These are phyloP conservation scores for Phanerochaete sordida DNA, from an alignment of 768 basidiomycete genomes.

Conservation along the genomic window DNA sequence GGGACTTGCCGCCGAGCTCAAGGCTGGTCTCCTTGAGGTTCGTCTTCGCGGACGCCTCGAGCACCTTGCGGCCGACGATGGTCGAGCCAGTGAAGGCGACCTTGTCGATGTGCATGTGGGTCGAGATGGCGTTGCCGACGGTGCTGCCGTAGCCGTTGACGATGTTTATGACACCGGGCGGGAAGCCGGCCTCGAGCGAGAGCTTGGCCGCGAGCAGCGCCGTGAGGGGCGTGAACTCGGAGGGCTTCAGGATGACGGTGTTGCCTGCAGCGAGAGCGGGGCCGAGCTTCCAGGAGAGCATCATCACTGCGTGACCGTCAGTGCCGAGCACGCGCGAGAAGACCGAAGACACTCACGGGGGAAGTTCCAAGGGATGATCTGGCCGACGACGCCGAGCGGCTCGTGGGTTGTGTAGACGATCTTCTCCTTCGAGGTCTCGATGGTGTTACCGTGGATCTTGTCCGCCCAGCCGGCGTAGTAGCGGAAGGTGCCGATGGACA, in stretches of 20 bases:
- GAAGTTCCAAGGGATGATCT: constrained; percentile 72
- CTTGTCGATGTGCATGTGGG: constrained; percentile 59
- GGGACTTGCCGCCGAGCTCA: constrained; percentile 73
- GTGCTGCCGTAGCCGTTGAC: constrained; percentile 51
- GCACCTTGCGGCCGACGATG: constrained; percentile 57
- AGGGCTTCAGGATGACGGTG: constrained; percentile 60
- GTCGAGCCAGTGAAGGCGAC: constrained; percentile 74
- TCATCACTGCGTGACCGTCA: constrained; percentile 33
- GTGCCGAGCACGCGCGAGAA: neutral
- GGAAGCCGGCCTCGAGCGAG: constrained; percentile 56
- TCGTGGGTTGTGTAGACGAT: constrained; percentile 60
- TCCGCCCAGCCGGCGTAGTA: constrained; percentile 94
- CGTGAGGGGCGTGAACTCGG: constrained; percentile 60
- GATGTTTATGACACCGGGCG: constrained; percentile 60
- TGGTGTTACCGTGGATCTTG: constrained; percentile 73
- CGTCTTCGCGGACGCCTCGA: constrained; percentile 53
- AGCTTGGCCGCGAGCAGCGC: constrained; percentile 44
- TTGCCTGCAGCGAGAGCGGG: constrained; percentile 66
- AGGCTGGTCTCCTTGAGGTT: constrained; percentile 72
- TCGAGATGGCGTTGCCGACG: constrained; percentile 54
- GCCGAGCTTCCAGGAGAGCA: constrained; percentile 59
- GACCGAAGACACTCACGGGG: constrained; percentile 32
- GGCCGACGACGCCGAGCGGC: constrained; percentile 52
- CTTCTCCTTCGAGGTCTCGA: constrained; percentile 54
- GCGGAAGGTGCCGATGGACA: constrained; percentile 47